These are phyloP conservation scores for Solanum chacoense DNA, from an alignment of 305 asterid genomes.

Conservation along the genomic window DNA sequence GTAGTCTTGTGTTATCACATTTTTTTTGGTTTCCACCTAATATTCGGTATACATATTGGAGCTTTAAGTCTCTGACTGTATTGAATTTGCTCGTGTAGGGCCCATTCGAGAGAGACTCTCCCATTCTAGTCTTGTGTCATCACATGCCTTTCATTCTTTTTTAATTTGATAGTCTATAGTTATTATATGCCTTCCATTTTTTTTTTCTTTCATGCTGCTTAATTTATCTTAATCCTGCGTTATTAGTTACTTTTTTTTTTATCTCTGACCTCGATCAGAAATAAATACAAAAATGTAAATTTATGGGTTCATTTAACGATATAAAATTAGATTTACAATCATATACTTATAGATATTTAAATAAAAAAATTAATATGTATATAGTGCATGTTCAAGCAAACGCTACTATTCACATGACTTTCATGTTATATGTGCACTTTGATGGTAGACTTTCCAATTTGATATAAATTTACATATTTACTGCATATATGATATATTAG, in stretches of 20 bases:
- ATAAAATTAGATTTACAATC: background rate
- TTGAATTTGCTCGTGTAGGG: background rate
- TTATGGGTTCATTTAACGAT: background rate
- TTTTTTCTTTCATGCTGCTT: background rate
- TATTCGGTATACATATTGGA: no score
- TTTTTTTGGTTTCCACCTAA: background rate
- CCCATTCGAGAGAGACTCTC: no score
- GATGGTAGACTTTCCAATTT: background rate
- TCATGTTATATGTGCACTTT: background rate
- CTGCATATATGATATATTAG: background rate
- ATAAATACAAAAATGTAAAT: no score
- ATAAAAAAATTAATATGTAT: no score
- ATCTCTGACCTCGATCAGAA: background rate
- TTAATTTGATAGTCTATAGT: no score
- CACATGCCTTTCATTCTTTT: no score
- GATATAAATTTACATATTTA: background rate
- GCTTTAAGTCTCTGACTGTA: background rate
- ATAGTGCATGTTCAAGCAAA: background rate
- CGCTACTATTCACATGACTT: background rate
- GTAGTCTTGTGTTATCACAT: background rate
- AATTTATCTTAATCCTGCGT: background rate
- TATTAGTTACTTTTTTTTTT: background rate
- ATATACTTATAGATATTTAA: background rate
- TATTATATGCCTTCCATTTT: no score
- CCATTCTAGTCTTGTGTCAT: no score